Base-by-base conservation (phyloP, 2,329 filamentous ascomycete species). In the Clarireedia sp. region DNA sequence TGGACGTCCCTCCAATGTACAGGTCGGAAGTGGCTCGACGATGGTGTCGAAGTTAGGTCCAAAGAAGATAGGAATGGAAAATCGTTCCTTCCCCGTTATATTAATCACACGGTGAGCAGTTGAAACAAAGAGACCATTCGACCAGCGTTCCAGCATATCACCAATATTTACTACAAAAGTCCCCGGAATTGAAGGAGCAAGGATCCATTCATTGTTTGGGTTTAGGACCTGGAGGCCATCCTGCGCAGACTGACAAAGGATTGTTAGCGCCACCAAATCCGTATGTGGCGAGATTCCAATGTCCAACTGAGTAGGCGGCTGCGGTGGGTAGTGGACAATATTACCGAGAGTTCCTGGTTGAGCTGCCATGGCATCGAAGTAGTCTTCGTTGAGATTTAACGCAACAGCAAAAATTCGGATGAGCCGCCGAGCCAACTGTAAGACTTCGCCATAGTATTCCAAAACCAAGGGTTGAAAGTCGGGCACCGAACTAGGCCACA, bases 111-210 rank as follows among this genome's bases (percentile, higher is more conserved):
- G 38, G 17, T 41, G 38, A 41, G 17, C 33, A 57, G 63, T 14
- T 67, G 66, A 29, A 48, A 61, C 17, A 37, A 52, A 37, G 44
- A 38, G 10, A 53, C 62, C 10, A 19, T 62, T 57, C 19, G 60
- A 63, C 17, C 50, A 41, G 5, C 62, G 49, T 5, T 59, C 58
- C 2, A 64, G 64, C 44, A 58, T 67, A 17, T 60, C 38, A 16
- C 38, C 38, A 10, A 41, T 19, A 41, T 41, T 41, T 16, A 41
- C 38, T 16, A 41, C 38, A 10, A 41, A 41, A 41, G 38, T 41
- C 17, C 38, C 38, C 5, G 16, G 38, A 16, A 41, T 16, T 16
- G 38, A 19, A 41, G 38, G 38, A 41, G 38, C 38, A 16, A 19
- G 38, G 17, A 41, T 41, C 38, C 38, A 41, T 16, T 16, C 17